phyloP scores from a whole-genome alignment of 768 basidiomycete species.

The Inosperma sp. region DNA sequence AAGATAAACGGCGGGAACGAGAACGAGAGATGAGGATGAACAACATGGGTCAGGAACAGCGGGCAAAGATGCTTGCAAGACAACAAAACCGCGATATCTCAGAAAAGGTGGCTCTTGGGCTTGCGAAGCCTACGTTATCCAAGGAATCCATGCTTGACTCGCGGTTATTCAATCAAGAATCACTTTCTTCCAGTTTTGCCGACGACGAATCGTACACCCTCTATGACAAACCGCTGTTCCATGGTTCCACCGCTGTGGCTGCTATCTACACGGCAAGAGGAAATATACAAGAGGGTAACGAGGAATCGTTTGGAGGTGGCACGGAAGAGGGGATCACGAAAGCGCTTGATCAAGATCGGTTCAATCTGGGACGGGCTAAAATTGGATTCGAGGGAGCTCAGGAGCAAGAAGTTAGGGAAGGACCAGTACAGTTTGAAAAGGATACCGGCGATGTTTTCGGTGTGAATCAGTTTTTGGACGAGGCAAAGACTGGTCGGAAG shows the following conservation, averaged over 20 bases:
- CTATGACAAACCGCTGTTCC: conserved; percentile 94
- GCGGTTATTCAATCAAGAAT: conserved; percentile 95
- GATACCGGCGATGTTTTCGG: conserved; percentile 97
- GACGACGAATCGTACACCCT: conserved; percentile 93
- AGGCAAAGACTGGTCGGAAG: conserved; percentile 94
- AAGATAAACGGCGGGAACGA: conserved; percentile 88
- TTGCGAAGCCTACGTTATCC: conserved; percentile 92
- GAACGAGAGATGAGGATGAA: conserved; percentile 97
- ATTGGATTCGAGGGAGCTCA: conserved; percentile 90
- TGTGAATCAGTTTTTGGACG: conserved; percentile 93
- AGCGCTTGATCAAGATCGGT: conserved; percentile 91
- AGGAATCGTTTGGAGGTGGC: conserved; percentile 90
- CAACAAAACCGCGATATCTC: conserved; percentile 99
- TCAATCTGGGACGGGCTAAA: conserved; percentile 77
- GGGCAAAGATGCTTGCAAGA: conserved; percentile 91
- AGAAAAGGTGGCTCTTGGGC: conserved; percentile 95
- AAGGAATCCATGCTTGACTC: conserved; percentile 99
- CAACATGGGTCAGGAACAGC: conserved; percentile 97
- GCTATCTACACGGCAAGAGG: conserved; percentile 99
- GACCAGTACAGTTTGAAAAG: conserved; percentile 98
- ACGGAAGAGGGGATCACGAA: conserved; percentile 92
- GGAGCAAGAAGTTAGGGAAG: conserved; percentile 80
- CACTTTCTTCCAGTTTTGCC: conserved; percentile 73
- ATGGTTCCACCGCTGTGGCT: conserved; percentile 93
- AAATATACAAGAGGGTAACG: conserved; percentile 77